A percentile compares a stretch with the other conserved stretches of the same genome.
Evolutionary conservation across 208 protist genomes (phyloP).

Genomic region (Endotrypanum monterogeii): DNA sequence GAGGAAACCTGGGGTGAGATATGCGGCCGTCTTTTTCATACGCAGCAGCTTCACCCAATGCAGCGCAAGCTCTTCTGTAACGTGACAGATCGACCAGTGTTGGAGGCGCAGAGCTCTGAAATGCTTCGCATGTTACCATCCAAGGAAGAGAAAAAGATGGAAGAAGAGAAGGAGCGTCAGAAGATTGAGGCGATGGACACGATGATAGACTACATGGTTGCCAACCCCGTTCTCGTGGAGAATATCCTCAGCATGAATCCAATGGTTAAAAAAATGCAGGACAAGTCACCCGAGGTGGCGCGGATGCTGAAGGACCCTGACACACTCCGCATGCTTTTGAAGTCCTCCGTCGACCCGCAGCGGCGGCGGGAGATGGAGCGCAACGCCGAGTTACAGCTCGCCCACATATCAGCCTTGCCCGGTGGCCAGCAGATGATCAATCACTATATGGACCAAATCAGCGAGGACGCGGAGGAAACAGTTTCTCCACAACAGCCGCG

Average conservation of each 20-base stretch:
- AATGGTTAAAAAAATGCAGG: conserved; percentile 45
- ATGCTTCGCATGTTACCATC: conserved; percentile 46
- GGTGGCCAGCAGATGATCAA: conserved; percentile 73
- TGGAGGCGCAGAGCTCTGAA: conserved; percentile 41
- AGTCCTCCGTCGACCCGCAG: conserved; percentile 74
- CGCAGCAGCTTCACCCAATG: conserved; percentile 16
- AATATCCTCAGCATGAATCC: conserved; percentile 54
- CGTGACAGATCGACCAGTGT: conserved; percentile 32
- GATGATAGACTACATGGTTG: conserved; percentile 64
- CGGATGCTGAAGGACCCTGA: conserved; percentile 61
- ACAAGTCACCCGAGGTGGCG: conserved; percentile 59
- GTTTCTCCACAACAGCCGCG: conserved; percentile 24
- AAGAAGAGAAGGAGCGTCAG: conserved; percentile 41
- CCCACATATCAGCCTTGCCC: conserved; percentile 65
- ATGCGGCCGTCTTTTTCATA: conserved; percentile 15
- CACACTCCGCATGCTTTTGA: conserved; percentile 70
- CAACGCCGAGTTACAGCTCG: conserved; percentile 58
- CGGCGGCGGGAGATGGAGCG: conserved; percentile 54
- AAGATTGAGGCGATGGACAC: conserved; percentile 64
- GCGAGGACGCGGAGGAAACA: conserved; percentile 24
- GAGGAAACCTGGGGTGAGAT: conserved; percentile 42
- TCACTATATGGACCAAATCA: conserved; percentile 45
- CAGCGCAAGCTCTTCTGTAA: conserved; percentile 70
- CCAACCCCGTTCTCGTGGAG: conserved; percentile 60
- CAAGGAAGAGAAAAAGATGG: conserved; percentile 27